These are phyloP conservation scores for Talaromyces pinophilus DNA, from an alignment of 2,329 filamentous ascomycete genomes.

Conservation along the genomic window DNA sequence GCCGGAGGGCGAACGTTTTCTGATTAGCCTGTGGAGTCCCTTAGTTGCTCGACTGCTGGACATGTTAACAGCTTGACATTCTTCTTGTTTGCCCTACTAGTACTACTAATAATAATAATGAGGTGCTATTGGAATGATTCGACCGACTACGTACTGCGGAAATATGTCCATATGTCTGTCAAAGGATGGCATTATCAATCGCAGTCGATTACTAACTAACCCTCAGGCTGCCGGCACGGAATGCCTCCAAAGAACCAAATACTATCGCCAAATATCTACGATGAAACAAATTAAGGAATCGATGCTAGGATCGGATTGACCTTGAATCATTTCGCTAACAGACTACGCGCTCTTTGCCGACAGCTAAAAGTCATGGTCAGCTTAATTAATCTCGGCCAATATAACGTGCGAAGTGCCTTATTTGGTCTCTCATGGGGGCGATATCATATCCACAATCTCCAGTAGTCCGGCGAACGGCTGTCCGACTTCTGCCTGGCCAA, in stretches of 20 bases:
- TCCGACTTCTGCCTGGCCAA: constrained; percentile 11
- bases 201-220: constrained; percentile 2
- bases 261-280: background rate
- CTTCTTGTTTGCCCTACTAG: background rate
- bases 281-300: background rate
- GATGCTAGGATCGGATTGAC: background rate
- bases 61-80: background rate
- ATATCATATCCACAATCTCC: constrained; percentile 11
- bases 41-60: background rate
- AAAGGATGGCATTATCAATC: background rate
- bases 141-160: background rate
- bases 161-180: background rate
- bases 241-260: background rate
- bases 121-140: background rate
- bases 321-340: background rate
- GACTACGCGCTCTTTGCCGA: background rate
- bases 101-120: background rate
- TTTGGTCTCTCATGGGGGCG: background rate
- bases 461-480: constrained; percentile 1
- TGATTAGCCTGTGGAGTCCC: constrained; percentile 5
- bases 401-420: background rate
- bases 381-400: constrained; percentile 1
- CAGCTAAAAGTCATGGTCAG: background rate
- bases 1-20: no score
- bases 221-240: background rate